These are phyloP conservation scores for Dentipellis sp. DNA, from an alignment of 768 basidiomycete species.

Conservation along the genomic window DNA sequence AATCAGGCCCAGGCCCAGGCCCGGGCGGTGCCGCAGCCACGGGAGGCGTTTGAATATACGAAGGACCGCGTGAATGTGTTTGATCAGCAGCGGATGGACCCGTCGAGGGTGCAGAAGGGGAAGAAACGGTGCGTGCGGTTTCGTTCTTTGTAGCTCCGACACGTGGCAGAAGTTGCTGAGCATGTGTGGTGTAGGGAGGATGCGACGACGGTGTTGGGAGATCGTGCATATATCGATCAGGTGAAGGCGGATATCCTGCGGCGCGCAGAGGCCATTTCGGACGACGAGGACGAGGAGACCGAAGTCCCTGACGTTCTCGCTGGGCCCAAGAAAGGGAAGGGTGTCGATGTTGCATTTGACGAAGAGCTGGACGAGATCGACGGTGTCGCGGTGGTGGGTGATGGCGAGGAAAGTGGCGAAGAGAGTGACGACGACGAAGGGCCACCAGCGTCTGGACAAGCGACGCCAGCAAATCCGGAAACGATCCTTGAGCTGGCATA, in stretches of 20 bases:
- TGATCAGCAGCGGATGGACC: slow-evolving; percentile 63
- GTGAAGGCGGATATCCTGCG: slow-evolving; percentile 83
- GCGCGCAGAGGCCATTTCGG: slow-evolving; percentile 56
- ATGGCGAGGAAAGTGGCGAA: slow-evolving; percentile 46
- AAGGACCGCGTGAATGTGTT: slow-evolving; percentile 63
- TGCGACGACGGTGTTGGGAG: slow-evolving; percentile 35
- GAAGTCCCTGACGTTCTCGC: slow-evolving; percentile 22
- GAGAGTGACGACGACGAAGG: slow-evolving; percentile 26
- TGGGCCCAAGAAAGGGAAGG: slow-evolving; percentile 12
- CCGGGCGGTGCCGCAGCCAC: not conserved
- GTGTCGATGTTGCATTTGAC: slow-evolving; percentile 33
- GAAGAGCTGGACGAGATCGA: slow-evolving; percentile 43
- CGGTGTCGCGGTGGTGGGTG: slow-evolving; percentile 42
- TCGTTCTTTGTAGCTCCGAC: not conserved
- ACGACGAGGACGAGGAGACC: slow-evolving; percentile 44
- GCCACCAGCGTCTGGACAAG: not conserved
- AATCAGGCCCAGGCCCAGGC: slow-evolving; percentile 10
- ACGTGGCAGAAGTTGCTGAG: not conserved
- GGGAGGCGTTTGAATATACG: slow-evolving; percentile 20
- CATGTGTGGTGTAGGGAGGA: slow-evolving; percentile 31
- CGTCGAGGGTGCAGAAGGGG: slow-evolving; percentile 47
- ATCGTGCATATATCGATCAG: slow-evolving; percentile 52
- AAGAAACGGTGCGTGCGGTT: slow-evolving; percentile 45
- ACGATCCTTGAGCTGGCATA: slow-evolving; percentile 72
- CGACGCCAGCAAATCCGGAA: slow-evolving; percentile 31